Evolutionary conservation across 2,329 filamentous ascomycete genomes (phyloP).

Genomic region (Fusarium sororula): DNA sequence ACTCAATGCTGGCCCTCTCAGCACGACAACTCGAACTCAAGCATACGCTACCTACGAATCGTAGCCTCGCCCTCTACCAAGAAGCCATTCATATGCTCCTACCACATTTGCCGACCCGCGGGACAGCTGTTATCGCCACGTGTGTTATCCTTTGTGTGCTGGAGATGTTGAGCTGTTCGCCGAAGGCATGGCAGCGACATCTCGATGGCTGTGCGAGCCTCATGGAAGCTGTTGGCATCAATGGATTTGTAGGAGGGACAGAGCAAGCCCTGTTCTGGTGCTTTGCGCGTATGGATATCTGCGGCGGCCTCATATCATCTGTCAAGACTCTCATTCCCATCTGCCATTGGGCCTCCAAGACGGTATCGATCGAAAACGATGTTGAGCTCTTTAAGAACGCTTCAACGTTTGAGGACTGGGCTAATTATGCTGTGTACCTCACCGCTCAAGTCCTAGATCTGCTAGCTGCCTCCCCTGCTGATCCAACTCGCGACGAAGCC

Average conservation of each 20-base stretch:
- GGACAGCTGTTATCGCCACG: conserved; percentile 60
- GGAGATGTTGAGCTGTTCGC: conserved; percentile 61
- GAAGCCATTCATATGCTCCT: conserved; percentile 60
- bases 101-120: conserved; percentile 57
- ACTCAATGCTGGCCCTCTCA: conserved; percentile 60
- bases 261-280: conserved; percentile 64
- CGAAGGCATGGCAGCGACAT: conserved; percentile 60
- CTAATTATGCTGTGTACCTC: conserved; percentile 61
- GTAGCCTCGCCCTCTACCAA: conserved; percentile 59
- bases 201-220: conserved; percentile 62
- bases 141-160: conserved; percentile 64
- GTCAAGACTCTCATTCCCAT: conserved; percentile 60
- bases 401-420: conserved; percentile 56
- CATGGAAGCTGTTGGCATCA: conserved; percentile 59
- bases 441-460: conserved; percentile 55
- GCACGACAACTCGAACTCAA: conserved; percentile 61
- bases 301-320: conserved; percentile 61
- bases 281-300: conserved; percentile 64
- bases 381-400: conserved; percentile 48
- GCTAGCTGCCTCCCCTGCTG: conserved; percentile 39
- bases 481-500: conserved; percentile 34
- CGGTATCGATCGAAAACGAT: conserved; percentile 43
- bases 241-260: conserved; percentile 59
- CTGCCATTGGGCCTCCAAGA: conserved; percentile 54
- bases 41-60: conserved; percentile 46